Evolutionary conservation across 2,329 filamentous ascomycete species (phyloP).

Genomic region (Aspergillus uvarum): DNA sequence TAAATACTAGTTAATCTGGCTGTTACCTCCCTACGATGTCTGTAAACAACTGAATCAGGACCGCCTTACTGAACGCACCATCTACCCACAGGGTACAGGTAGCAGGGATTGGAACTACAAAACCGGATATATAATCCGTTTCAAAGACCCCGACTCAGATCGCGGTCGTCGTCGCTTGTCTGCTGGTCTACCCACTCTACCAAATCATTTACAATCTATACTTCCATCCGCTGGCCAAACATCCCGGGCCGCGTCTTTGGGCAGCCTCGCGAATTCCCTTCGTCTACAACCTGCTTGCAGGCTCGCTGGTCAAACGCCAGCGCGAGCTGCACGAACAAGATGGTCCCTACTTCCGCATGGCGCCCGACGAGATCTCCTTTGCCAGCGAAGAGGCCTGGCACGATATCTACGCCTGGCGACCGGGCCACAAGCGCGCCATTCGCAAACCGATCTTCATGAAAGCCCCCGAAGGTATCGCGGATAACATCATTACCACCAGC

Average conservation of each 20-base stretch:
- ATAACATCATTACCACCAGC: not conserved
- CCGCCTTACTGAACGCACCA: too few species aligned
- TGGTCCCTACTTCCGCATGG: constrained; percentile 31
- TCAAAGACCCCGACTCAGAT: not conserved
- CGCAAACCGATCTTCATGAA: not conserved
- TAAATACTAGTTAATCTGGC: too few species aligned
- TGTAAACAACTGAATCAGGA: too few species aligned
- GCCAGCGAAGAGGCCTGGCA: constrained; percentile 26
- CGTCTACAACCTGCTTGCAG: constrained; percentile 59
- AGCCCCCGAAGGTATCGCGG: not conserved
- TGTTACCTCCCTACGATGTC: too few species aligned
- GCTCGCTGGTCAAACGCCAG: constrained; percentile 24
- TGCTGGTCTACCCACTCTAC: constrained; percentile 8
- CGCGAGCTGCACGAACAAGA: constrained; percentile 27
- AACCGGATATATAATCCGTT: too few species aligned
- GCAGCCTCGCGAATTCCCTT: constrained; percentile 57
- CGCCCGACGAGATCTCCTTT: constrained; percentile 28
- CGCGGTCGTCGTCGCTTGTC: not conserved
- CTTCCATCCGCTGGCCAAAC: constrained; percentile 26
- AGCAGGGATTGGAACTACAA: too few species aligned
- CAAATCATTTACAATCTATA: constrained; percentile 22
- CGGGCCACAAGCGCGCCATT: not conserved
- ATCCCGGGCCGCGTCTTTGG: constrained; percentile 21
- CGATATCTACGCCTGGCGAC: constrained; percentile 21
- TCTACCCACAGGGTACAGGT: too few species aligned